Evolutionary conservation across 2,329 filamentous ascomycete species (phyloP).

Genomic region (Pseudogymnoascus sp.): DNA sequence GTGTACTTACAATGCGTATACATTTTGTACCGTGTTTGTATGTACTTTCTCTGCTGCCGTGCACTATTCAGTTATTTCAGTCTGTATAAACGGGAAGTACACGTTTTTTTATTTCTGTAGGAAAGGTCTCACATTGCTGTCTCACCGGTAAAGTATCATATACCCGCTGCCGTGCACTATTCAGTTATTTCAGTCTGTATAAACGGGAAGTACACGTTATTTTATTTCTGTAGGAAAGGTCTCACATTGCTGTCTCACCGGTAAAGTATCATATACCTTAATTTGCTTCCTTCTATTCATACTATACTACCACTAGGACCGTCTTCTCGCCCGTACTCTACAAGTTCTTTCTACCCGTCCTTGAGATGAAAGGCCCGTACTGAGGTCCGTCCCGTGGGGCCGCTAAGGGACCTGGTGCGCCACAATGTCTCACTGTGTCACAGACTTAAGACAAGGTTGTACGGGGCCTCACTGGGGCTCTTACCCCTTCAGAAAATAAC

Average conservation of each 20-base stretch:
- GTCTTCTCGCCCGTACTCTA: not conserved
- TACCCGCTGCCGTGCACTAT: too few relatives aligned
- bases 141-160: not conserved
- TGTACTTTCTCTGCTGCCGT: not conserved
- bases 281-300: not conserved
- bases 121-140: not conserved
- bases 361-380: not conserved
- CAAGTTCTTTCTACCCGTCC: not conserved
- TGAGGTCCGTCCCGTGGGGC: not conserved
- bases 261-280: not conserved
- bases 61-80: not conserved
- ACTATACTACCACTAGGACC: not conserved
- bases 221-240: not conserved
- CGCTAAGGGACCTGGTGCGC: not conserved
- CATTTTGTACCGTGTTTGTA: not conserved
- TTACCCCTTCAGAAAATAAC: not conserved
- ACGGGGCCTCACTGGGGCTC: not conserved
- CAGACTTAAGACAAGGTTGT: not conserved
- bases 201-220: not conserved
- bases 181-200: not conserved
- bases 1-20: not conserved
- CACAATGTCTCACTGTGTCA: conserved; percentile 1
- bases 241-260: not conserved
- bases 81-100: not conserved
- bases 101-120: not conserved